Evolutionary conservation across 2,329 filamentous ascomycete species (phyloP).

Genomic region (Ophiostoma sp.): DNA sequence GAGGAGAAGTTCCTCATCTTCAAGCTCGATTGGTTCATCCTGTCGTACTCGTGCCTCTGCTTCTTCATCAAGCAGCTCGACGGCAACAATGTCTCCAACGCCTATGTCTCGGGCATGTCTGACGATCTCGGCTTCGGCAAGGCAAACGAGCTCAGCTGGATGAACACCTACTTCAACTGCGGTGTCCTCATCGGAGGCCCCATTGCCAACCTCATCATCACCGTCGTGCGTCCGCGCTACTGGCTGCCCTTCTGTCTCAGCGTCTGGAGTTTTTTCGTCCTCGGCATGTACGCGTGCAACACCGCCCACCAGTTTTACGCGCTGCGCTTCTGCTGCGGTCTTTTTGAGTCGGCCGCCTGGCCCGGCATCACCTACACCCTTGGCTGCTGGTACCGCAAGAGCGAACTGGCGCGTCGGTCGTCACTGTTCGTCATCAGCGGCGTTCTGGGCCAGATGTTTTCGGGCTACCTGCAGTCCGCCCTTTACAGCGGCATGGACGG

Average conservation of each 20-base stretch:
- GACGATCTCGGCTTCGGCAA: constrained; percentile 41
- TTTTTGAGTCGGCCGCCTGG: constrained; percentile 51
- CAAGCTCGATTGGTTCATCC: constrained; percentile 48
- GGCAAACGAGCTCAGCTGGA: constrained; percentile 40
- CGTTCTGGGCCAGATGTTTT: constrained; percentile 61
- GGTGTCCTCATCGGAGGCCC: constrained; percentile 44
- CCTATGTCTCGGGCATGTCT: constrained; percentile 44
- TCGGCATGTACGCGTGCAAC: constrained; percentile 40
- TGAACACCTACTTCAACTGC: constrained; percentile 45
- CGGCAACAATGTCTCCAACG: constrained; percentile 44
- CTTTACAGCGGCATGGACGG: constrained; percentile 53
- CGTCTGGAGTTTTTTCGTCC: constrained; percentile 38
- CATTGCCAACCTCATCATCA: constrained; percentile 43
- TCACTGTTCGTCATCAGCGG: constrained; percentile 54
- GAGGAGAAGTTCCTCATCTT: constrained; percentile 43
- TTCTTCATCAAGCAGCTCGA: constrained; percentile 47
- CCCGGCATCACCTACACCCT: constrained; percentile 45
- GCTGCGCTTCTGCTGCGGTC: constrained; percentile 50
- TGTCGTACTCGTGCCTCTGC: constrained; percentile 39
- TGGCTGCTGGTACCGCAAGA: constrained; percentile 59
- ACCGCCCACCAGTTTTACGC: constrained; percentile 40
- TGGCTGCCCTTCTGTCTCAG: constrained; percentile 39
- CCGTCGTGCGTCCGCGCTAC: constrained; percentile 39
- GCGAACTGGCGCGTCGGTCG: constrained; percentile 56
- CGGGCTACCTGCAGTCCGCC: constrained; percentile 53